These are phyloP conservation scores for Ascodesmis nigricans DNA, from an alignment of 495 filamentous ascomycete genomes.

Conservation along the genomic window DNA sequence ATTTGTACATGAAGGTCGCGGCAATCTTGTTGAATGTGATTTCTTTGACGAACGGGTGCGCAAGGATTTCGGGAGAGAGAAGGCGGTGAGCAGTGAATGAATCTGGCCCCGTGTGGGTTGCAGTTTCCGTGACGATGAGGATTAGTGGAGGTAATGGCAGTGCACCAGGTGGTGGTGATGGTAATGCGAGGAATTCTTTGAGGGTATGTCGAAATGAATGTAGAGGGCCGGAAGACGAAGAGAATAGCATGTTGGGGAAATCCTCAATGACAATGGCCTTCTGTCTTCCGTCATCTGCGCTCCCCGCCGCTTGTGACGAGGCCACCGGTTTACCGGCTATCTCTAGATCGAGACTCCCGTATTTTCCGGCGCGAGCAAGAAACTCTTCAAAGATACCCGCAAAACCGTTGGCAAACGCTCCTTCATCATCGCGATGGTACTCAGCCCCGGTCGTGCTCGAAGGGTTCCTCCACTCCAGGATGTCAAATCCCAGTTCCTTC, in stretches of 20 bases:
- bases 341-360: conserved; percentile 48
- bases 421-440: conserved; percentile 6
- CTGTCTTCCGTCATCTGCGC: conserved; percentile 17
- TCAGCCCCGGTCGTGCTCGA: conserved; percentile 24
- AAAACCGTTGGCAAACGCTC: conserved; percentile 10
- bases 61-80: conserved; percentile 61
- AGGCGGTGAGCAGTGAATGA: conserved; percentile 79
- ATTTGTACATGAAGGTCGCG: conserved; percentile 64
- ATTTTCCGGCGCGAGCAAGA: conserved; percentile 52
- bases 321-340: conserved; percentile 17
- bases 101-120: conserved; percentile 30
- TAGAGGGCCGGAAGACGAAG: conserved; percentile 40
- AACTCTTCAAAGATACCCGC: conserved; percentile 79
- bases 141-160: conserved; percentile 46
- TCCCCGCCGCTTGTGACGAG: conserved; percentile 20
- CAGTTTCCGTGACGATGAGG: conserved; percentile 73
- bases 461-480: conserved; percentile 86
- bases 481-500: conserved; percentile 41
- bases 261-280: conserved; percentile 76
- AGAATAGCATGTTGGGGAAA: conserved; percentile 59
- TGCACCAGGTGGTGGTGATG: conserved; percentile 1
- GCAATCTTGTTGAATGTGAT: conserved; percentile 89
- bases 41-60: conserved; percentile 47
- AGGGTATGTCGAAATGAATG: conserved; percentile 55
- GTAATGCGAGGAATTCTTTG: conserved; percentile 18